These are phyloP conservation scores for Xylariaceae sp. DNA, from an alignment of 2,329 filamentous ascomycete genomes.

Conservation along the genomic window DNA sequence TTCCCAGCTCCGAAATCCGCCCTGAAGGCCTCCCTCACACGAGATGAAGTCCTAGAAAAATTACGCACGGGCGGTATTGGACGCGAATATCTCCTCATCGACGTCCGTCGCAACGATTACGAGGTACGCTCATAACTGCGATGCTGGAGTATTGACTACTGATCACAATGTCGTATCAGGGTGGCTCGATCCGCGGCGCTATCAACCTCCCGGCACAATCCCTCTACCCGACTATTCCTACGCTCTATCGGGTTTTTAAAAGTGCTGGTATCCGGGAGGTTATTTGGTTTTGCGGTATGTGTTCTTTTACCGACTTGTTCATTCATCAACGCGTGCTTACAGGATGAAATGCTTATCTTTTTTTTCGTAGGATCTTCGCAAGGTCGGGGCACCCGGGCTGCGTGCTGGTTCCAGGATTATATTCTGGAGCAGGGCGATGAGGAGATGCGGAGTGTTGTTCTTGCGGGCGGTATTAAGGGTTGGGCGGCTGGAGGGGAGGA, in stretches of 20 bases:
- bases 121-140: slow-evolving; percentile 29
- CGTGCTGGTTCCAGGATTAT: slow-evolving; percentile 52
- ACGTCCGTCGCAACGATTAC: slow-evolving; percentile 40
- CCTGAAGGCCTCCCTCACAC: slow-evolving; percentile 8
- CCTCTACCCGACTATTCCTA: slow-evolving; percentile 39
- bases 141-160: not conserved
- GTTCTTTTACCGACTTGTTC: no score
- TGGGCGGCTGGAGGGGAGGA: slow-evolving; percentile 46
- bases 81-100: slow-evolving; percentile 35
- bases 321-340: no score
- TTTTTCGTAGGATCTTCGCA: slow-evolving; percentile 53
- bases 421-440: slow-evolving; percentile 38
- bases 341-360: not conserved
- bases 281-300: slow-evolving; percentile 46
- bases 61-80: slow-evolving; percentile 5
- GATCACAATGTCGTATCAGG: slow-evolving; percentile 33
- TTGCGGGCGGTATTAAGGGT: slow-evolving; percentile 49
- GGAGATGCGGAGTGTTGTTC: slow-evolving; percentile 43
- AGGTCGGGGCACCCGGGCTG: slow-evolving; percentile 50
- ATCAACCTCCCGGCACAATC: slow-evolving; percentile 48
- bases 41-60: slow-evolving; percentile 15
- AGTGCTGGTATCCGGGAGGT: slow-evolving; percentile 36
- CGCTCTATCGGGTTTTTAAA: slow-evolving; percentile 40
- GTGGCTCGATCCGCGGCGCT: slow-evolving; percentile 50
- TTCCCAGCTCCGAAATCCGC: slow-evolving; percentile 14